Evolutionary conservation across 164 flowering plant species (phyloP).

Genomic region (Chloranthus sessilifolius): DNA sequence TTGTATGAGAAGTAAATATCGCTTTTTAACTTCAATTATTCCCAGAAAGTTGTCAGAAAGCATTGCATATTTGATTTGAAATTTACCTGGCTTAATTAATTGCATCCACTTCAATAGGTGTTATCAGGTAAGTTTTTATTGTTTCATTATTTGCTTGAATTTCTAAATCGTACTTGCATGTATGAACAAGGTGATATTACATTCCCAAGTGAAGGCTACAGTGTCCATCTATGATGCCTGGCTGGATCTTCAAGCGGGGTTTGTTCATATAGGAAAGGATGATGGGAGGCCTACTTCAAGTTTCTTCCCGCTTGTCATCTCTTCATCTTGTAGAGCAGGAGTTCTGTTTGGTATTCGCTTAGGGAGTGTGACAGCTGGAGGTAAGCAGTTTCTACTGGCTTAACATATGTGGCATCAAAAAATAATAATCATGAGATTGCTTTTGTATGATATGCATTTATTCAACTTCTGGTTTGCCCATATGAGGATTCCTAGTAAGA

Average conservation of each 20-base stretch:
- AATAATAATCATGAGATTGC: conserved; percentile 2
- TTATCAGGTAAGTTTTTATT: too few relatives aligned
- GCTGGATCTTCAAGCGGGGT: conserved; percentile 96
- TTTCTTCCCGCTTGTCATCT: conserved; percentile 75
- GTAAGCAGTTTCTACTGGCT: conserved; percentile 26
- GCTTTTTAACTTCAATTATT: too few relatives aligned
- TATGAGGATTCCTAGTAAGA: too few relatives aligned
- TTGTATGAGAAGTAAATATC: too few relatives aligned
- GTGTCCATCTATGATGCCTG: conserved; percentile 84
- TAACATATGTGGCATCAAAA: too few relatives aligned
- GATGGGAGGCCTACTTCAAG: conserved; percentile 73
- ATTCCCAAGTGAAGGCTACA: conserved; percentile 88
- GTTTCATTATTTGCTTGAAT: not conserved
- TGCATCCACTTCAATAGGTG: too few relatives aligned
- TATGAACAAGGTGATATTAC: conserved; percentile 57
- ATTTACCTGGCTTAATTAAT: too few relatives aligned
- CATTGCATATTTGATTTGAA: too few relatives aligned
- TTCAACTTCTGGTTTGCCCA: too few relatives aligned
- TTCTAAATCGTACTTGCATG: too few relatives aligned
- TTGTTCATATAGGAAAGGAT: conserved; percentile 59
- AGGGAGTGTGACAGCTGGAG: conserved; percentile 33
- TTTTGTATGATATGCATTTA: too few relatives aligned
- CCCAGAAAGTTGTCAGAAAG: too few relatives aligned
- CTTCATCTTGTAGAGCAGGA: conserved; percentile 77
- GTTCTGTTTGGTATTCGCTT: conserved; percentile 70